Base-by-base conservation (phyloP, 1,284 basidiomycete species). In the Cystobasidium sp. region DNA sequence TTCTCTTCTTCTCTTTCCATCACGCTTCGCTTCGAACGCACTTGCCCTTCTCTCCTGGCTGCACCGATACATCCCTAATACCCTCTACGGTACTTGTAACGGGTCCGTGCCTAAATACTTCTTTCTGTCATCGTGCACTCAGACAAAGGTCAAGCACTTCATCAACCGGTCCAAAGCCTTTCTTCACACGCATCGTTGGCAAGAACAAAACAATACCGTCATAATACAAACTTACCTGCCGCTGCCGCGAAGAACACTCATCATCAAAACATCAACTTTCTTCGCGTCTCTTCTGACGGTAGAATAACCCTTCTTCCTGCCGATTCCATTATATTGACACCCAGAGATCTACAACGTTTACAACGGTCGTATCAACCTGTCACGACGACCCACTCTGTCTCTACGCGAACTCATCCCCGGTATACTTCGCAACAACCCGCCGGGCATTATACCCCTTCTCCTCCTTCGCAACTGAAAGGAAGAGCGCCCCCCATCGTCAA, bases 71-170 rank as follows among this genome's bases (percentile, higher is more conserved):
- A 31, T 31, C 31, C 31, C 31, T 31, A 31, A 31, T 31, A 31
- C 31, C 31, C 31, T 31, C 31, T 31, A 31, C 31, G 31, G 31
- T 31, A 2, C 31, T 31, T 31, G 31, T 31, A 31, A 31, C 31
- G 31, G 31, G 31, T 31, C 31, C 31, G 31, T 31, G 31, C 31
- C 31, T 31, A 31, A 31, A 31, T 31, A 31, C 31, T 31, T 31
- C 31, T 31, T 31, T 6, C 56, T 20, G 39, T 24, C 56, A 59
- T 59, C 56, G 37, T 18, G 37, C 37, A 41, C 14, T 12, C 56
- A 59, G 9, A 59, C 56, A 59, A 59, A 59, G 56, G 56, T 59
- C 56, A 59, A 59, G 37, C 9, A 14, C 31, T 31, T 31, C 56
- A 59, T 41, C 10, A 31, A 59, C 31, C 56, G 56, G 56, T 59